These are phyloP conservation scores for Geotrichum phurueaensis DNA, from an alignment of 1,139 yeast genomes.

Conservation along the genomic window DNA sequence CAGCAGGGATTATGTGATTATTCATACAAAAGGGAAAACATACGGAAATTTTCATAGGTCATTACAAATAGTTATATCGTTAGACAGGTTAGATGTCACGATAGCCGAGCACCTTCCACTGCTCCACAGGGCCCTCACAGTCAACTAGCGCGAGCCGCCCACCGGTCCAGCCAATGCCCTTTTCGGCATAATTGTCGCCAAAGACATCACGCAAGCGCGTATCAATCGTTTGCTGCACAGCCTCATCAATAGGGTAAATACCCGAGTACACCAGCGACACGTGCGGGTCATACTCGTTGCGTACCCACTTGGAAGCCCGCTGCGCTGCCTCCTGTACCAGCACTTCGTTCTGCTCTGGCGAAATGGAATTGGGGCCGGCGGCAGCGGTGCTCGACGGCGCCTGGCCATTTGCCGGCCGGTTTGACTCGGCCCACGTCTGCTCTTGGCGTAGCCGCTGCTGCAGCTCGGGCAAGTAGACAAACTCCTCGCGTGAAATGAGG, in stretches of 20 bases:
- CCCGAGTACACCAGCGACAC: constrained; percentile 66
- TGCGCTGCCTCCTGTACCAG: constrained; percentile 19
- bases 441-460: constrained; percentile 30
- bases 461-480: constrained; percentile 41
- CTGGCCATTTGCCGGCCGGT: background rate
- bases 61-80: too few relatives aligned
- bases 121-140: constrained; percentile 69
- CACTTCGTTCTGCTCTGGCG: constrained; percentile 28
- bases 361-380: constrained; percentile 24
- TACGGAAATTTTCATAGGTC: too few relatives aligned
- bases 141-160: constrained; percentile 64
- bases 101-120: constrained; percentile 64
- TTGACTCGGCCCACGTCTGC: background rate
- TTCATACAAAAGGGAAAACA: background rate
- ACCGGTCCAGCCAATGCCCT: constrained; percentile 51
- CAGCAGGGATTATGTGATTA: background rate
- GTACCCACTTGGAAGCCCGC: constrained; percentile 47
- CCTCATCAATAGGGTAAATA: constrained; percentile 62
- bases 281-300: constrained; percentile 62
- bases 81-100: constrained; percentile 24
- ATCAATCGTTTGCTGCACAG: constrained; percentile 58
- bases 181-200: constrained; percentile 44
- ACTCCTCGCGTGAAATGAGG: constrained; percentile 61
- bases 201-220: constrained; percentile 67
- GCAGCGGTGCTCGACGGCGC: background rate